These are phyloP conservation scores for Fusarium sp. DNA, from an alignment of 2,329 filamentous ascomycete species.

Conservation along the genomic window DNA sequence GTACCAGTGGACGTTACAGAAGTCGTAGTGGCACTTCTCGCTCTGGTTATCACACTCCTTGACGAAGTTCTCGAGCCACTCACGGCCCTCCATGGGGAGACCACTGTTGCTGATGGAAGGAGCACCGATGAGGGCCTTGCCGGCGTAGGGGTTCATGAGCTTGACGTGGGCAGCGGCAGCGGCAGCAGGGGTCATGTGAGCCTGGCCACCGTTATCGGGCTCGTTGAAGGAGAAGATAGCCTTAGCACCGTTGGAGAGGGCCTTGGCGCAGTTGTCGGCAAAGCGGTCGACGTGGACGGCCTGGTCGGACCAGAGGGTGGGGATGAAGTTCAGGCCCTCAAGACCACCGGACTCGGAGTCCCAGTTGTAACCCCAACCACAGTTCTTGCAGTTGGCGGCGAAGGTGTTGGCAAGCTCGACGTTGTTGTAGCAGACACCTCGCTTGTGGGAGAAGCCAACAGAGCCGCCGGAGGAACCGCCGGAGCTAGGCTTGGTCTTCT, in stretches of 20 bases:
- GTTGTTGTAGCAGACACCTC: constrained; percentile 76
- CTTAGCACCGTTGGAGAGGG: constrained; percentile 65
- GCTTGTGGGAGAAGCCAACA: constrained; percentile 59
- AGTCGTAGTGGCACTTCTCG: constrained; percentile 65
- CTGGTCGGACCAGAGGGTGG: constrained; percentile 71
- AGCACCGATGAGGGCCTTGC: constrained; percentile 64
- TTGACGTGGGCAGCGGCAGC: constrained; percentile 66
- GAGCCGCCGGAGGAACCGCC: constrained; percentile 26
- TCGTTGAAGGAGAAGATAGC: constrained; percentile 78
- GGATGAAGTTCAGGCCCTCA: constrained; percentile 67
- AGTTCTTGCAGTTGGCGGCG: constrained; percentile 52
- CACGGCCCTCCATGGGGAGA: constrained; percentile 60
- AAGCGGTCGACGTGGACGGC: constrained; percentile 60
- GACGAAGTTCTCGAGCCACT: constrained; percentile 67
- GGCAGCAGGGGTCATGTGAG: constrained; percentile 63
- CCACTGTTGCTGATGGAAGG: constrained; percentile 72
- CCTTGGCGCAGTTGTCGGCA: constrained; percentile 60
- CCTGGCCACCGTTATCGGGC: constrained; percentile 70
- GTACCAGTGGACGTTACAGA: constrained; percentile 74
- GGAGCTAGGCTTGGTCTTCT: constrained; percentile 10
- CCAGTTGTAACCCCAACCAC: constrained; percentile 78
- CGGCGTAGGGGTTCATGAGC: constrained; percentile 66
- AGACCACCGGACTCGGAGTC: constrained; percentile 58
- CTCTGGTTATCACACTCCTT: constrained; percentile 56
- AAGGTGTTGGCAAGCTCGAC: constrained; percentile 64